Evolutionary conservation across 2,329 filamentous ascomycete species (phyloP), one percentile per base, ranked within the genome.

Genomic region (Aspergillus glaucus): DNA sequence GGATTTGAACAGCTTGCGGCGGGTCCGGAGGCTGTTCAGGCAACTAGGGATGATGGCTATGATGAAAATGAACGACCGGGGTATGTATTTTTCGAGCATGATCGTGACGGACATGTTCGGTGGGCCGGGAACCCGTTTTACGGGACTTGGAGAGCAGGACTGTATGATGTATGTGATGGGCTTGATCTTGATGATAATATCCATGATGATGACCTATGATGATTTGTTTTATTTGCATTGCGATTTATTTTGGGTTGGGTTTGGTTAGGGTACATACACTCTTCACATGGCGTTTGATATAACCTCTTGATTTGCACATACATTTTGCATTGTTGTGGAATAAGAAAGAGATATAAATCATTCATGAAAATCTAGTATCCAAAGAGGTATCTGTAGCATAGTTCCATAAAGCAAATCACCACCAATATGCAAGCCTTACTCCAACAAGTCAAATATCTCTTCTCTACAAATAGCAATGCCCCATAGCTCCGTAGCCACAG

Each of bases 11-110:
- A 55, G 19, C 54, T 69, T 9, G 62, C 67, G 12, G 57, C 62
- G 15, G 59, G 62, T 3, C 62, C 66, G 4, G 50, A 50, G 52
- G 55, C 53, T 9, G 50, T 55, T 14, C 43, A 51, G 19, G 41
- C 49, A 4, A 21, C 46, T 15, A 44, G 41, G 3, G 48, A 51
- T 43, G 46, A 46, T 7, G 52, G 43, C 1, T 43, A 52, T 15
- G 48, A 49, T 4, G 10, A 42, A 1, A 46, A 52, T 26, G 45
- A 58, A 6, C 50, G 56, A 26, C 65, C 64, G 1, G 68, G 62
- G 2, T 73, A 73, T 58, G 67, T 72, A 4, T 68, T 65, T 48
- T 73, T 73, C 49, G 65, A 70, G 21, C 62, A 60, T 48, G 65
- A 70, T 44, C 55, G 56, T 3, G 61, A 70, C 26, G 62, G 64